Percentiles rank a stretch among this genome's conserved stretches.
These are phyloP conservation scores for Talaromyces amestolkiae DNA, from an alignment of 2,329 filamentous ascomycete species.

Conservation along the genomic window DNA sequence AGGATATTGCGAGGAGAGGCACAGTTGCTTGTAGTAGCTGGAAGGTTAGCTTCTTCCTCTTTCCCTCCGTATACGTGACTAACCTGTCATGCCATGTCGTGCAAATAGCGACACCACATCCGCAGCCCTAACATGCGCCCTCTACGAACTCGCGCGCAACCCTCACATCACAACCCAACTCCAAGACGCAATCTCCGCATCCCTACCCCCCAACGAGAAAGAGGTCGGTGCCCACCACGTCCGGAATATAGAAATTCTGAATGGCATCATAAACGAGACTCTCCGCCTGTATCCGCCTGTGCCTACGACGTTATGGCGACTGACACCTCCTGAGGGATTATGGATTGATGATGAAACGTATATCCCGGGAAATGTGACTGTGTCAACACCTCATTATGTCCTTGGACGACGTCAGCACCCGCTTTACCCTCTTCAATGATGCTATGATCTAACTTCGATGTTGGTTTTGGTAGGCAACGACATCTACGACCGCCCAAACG, in stretches of 20 bases:
- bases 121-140: constrained; percentile 39
- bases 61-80: neutral
- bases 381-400: constrained; percentile 25
- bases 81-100: neutral
- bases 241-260: constrained; percentile 29
- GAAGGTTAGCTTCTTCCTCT: constrained; percentile 20
- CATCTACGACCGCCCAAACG: constrained; percentile 26
- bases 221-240: constrained; percentile 5
- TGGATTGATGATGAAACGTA: constrained; percentile 33
- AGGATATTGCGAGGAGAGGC: constrained; percentile 28
- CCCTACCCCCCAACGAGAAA: neutral
- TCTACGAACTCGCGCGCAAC: constrained; percentile 39
- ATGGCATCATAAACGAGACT: constrained; percentile 46
- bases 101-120: constrained; percentile 42
- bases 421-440: neutral
- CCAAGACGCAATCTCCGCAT: constrained; percentile 32
- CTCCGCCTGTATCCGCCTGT: constrained; percentile 44
- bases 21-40: constrained; percentile 29
- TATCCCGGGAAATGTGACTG: constrained; percentile 28
- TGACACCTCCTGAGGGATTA: constrained; percentile 37
- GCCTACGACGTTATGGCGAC: constrained; percentile 39
- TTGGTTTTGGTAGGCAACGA: constrained; percentile 22
- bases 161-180: constrained; percentile 31
- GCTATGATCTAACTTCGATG: neutral
- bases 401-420: constrained; percentile 24